Conservation (phyloP, 805 yeast genomes). For the Sugiyamaella lignohabitans region DNA sequence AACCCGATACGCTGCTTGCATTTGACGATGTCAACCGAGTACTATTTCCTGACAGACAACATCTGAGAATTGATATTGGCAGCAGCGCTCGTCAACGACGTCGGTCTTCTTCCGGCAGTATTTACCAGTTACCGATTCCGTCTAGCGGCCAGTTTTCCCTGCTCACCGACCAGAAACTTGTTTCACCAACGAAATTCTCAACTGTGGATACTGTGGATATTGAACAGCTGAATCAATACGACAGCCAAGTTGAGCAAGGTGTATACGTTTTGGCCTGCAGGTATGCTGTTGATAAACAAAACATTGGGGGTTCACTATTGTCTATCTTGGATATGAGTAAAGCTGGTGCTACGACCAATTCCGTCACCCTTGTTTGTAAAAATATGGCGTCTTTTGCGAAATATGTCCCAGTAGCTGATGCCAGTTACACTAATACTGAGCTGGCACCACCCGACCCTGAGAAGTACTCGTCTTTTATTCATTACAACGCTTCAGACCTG, state of each 20-base stretch:
- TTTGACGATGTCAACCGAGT: conserved; percentile 11
- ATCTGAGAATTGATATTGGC: conserved; percentile 5
- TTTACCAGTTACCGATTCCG: background rate
- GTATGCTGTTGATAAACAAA: conserved; percentile 10
- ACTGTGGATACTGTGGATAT: conserved; percentile 10
- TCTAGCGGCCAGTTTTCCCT: conserved; percentile 9
- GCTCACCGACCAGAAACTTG: conserved; percentile 22
- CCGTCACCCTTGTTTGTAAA: conserved; percentile 36
- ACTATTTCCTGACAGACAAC: conserved; percentile 10
- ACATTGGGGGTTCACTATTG: conserved; percentile 6
- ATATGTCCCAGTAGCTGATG: background rate
- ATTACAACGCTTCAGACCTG: conserved; percentile 37
- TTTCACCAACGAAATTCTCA: conserved; percentile 14
- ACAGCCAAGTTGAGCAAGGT: conserved; percentile 9
- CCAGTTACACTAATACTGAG: background rate
- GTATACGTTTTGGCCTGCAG: conserved; percentile 24
- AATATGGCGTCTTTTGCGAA: conserved; percentile 31
- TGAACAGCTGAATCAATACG: background rate
- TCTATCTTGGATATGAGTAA: conserved; percentile 16
- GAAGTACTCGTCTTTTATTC: conserved; percentile 38
- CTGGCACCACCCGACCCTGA: background rate
- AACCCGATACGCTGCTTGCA: conserved; percentile 22
- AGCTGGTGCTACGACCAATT: background rate
- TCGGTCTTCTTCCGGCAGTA: background rate
- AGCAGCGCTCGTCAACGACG: too few species aligned